These are phyloP conservation scores for Uromyces viciae-fabae DNA, from an alignment of 1,284 basidiomycete genomes.

Conservation along the genomic window DNA sequence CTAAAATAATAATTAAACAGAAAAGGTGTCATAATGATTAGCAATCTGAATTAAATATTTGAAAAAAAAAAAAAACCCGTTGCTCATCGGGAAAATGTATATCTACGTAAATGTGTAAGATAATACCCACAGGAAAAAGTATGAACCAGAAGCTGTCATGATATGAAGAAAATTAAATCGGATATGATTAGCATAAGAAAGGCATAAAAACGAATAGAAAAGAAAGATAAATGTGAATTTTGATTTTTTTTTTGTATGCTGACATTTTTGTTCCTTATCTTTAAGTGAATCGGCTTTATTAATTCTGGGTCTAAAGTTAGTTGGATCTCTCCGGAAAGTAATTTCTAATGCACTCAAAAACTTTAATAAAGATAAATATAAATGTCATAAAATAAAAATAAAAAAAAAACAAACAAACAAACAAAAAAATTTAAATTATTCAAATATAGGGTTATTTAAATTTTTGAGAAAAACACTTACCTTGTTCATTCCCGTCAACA, in stretches of 20 bases:
- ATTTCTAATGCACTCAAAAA: slow-evolving; percentile 89
- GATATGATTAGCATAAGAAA: not conserved
- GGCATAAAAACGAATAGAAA: not conserved
- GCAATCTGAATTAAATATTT: not conserved
- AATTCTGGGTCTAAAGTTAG: slow-evolving; percentile 83
- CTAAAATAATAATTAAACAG: not conserved
- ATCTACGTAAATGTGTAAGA: not conserved
- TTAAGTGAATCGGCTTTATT: slow-evolving; percentile 91
- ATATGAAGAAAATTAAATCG: not conserved
- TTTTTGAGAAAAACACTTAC: not conserved
- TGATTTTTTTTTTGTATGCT: slow-evolving; percentile 32
- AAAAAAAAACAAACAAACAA: not conserved
- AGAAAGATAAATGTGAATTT: not conserved
- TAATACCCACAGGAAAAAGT: slow-evolving; percentile 40
- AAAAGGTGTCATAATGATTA: not conserved
- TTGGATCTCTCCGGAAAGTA: slow-evolving; percentile 92
- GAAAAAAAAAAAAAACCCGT: too few relatives aligned
- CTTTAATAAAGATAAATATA: too few relatives aligned
- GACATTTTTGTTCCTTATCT: slow-evolving; percentile 84
- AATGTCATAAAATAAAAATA: not conserved
- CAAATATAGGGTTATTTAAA: not conserved
- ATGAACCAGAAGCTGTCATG: slow-evolving; percentile 33
- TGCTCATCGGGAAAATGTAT: too few relatives aligned
- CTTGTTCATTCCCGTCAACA: slow-evolving; percentile 81
- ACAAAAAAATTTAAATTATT: not conserved